A percentile compares a stretch with the other conserved stretches of the same genome.
Evolutionary conservation across 2,329 filamentous ascomycete genomes (phyloP).

Genomic region (Neurospora crassa): DNA sequence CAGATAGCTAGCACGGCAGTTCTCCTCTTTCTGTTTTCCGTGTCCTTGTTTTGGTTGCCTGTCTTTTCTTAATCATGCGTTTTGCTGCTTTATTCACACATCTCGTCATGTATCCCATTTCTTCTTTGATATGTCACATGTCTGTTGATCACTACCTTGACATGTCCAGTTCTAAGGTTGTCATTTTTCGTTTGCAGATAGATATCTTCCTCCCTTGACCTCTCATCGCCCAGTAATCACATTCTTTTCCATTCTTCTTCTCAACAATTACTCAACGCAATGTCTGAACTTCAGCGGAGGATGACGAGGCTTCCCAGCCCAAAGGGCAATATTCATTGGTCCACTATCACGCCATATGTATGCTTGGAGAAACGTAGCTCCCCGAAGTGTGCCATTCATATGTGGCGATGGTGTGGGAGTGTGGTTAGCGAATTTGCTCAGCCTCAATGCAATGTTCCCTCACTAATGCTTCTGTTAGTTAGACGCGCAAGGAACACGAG

Average conservation of each 20-base stretch:
- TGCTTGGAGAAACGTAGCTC: too few relatives aligned
- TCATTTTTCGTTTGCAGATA: not conserved
- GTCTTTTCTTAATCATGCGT: not conserved
- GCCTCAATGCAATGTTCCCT: not conserved
- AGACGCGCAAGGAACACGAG: not conserved
- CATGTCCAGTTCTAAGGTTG: not conserved
- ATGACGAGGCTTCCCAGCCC: not conserved
- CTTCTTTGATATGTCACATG: not conserved
- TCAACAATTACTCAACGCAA: not conserved
- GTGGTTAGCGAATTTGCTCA: not conserved
- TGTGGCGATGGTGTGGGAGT: not conserved
- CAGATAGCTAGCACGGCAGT: not conserved
- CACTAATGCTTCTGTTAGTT: not conserved
- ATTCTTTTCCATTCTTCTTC: not conserved
- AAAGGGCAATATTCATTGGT: not conserved
- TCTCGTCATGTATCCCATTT: not conserved
- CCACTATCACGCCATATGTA: not conserved
- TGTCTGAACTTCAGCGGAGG: not conserved
- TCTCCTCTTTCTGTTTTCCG: not conserved
- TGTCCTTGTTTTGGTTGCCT: too few relatives aligned
- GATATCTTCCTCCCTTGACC: not conserved
- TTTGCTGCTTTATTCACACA: not conserved
- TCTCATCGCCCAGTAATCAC: not conserved
- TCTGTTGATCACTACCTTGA: not conserved
- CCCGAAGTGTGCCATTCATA: not conserved